phyloP scores from a whole-genome alignment of 2,329 filamentous ascomycete species.

The Myriosclerotinia scirpicola region DNA sequence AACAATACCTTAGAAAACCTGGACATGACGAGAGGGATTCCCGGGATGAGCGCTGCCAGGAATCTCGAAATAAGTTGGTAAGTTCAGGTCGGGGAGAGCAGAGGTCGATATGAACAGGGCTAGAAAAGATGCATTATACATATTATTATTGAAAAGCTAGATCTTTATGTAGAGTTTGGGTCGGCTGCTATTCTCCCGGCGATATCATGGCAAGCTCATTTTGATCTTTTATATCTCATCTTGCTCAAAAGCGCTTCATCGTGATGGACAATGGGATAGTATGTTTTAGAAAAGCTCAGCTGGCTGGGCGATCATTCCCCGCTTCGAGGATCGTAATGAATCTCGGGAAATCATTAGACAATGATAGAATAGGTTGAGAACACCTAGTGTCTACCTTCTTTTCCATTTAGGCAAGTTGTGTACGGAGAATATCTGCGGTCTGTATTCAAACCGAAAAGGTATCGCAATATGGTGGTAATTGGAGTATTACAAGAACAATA shows the following conservation, averaged over 20 bases:
- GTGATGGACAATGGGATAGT: neutral
- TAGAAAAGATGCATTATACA: neutral
- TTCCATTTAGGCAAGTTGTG: neutral
- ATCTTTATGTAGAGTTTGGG: neutral
- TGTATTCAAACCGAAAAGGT: neutral
- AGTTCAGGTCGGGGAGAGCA: neutral
- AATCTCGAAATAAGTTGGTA: neutral
- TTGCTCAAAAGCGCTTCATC: neutral
- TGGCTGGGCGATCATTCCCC: neutral
- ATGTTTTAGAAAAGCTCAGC: neutral
- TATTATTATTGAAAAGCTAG: neutral
- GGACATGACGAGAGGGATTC: neutral
- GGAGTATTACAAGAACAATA: neutral
- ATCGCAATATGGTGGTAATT: neutral
- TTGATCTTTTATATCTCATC: neutral
- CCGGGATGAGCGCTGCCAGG: neutral
- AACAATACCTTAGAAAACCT: neutral
- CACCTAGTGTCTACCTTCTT: neutral
- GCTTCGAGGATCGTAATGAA: neutral
- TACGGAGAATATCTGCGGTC: neutral
- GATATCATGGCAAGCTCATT: no score
- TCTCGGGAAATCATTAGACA: neutral
- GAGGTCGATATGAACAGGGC: neutral
- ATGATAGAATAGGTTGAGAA: neutral
- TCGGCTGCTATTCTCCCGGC: neutral